Evolutionary conservation across 1,284 basidiomycete genomes (phyloP).

Genomic region (Moesziomyces parantarcticus): DNA sequence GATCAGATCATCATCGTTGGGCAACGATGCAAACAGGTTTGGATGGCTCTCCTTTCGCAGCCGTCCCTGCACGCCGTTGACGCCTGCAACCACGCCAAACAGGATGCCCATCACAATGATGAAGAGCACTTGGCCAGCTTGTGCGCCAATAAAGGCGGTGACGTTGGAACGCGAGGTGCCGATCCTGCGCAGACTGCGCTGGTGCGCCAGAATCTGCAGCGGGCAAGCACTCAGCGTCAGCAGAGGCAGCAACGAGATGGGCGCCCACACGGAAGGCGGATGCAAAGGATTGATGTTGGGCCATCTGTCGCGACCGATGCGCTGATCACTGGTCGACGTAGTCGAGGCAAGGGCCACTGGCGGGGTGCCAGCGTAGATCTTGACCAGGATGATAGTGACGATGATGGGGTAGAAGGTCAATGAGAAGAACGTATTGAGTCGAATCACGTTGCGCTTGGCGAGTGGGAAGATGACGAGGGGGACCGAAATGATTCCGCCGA

Average conservation of each 20-base stretch:
- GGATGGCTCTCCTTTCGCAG: constrained; percentile 49
- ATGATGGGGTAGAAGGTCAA: constrained; percentile 58
- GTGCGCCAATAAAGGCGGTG: constrained; percentile 59
- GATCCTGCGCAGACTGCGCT: constrained; percentile 58
- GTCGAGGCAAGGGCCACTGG: neutral
- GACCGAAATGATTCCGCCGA: constrained; percentile 56
- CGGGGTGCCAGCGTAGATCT: constrained; percentile 38
- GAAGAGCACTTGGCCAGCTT: constrained; percentile 55
- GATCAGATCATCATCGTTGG: constrained; percentile 53
- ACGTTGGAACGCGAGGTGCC: constrained; percentile 61
- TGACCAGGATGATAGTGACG: constrained; percentile 48
- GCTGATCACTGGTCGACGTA: too few relatives aligned
- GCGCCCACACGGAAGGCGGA: constrained; percentile 61
- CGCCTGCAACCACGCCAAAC: constrained; percentile 57
- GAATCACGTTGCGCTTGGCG: constrained; percentile 64
- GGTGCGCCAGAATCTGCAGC: constrained; percentile 64
- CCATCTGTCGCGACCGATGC: neutral
- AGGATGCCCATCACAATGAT: constrained; percentile 50
- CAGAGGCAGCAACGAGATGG: constrained; percentile 63
- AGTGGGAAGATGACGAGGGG: constrained; percentile 64
- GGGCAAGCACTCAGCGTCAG: constrained; percentile 62
- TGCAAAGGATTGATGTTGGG: constrained; percentile 47
- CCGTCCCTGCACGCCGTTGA: constrained; percentile 48
- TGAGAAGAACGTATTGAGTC: constrained; percentile 57
- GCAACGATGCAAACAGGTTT: constrained; percentile 61